A percentile compares a stretch with the other conserved stretches of the same genome.
phyloP scores from a whole-genome alignment of 495 filamentous ascomycete genomes.

The Xylaria longipes region DNA sequence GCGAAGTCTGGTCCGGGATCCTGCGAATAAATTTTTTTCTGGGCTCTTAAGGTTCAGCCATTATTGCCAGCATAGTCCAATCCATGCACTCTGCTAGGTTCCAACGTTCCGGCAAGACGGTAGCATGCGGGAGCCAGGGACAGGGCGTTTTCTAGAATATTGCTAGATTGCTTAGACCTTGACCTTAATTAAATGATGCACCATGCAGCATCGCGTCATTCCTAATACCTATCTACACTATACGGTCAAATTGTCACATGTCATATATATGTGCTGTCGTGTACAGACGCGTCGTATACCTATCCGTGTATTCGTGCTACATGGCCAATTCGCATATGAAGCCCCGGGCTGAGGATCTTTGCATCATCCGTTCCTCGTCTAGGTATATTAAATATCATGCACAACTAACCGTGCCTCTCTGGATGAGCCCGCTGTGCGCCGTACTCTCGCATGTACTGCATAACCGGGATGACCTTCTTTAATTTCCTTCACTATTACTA shows the following conservation, averaged over 20 bases:
- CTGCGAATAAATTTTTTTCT: background rate
- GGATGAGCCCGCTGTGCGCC: background rate
- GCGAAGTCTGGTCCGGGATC: background rate
- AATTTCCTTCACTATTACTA: constrained; percentile 9
- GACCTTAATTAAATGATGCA: constrained; percentile 4
- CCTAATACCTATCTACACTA: background rate
- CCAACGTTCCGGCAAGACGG: constrained; percentile 17
- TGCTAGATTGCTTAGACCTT: background rate
- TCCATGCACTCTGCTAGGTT: background rate
- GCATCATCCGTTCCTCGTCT: constrained; percentile 8
- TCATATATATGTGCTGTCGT: background rate
- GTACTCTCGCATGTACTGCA: constrained; percentile 5
- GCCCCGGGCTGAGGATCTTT: background rate
- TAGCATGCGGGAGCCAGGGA: constrained; percentile 10
- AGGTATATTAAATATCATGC: constrained; percentile 8
- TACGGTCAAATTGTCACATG: background rate
- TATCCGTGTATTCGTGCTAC: background rate
- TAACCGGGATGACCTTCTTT: constrained; percentile 15
- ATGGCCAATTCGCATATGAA: background rate
- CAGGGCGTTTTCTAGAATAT: constrained; percentile 12
- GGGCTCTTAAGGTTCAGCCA: background rate
- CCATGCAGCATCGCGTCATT: constrained; percentile 10
- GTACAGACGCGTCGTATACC: background rate
- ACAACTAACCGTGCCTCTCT: constrained; percentile 9
- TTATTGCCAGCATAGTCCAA: background rate